A percentile compares a stretch with the other conserved stretches of the same genome.
These are phyloP conservation scores for Verticillium albo-atrum DNA, from an alignment of 2,329 filamentous ascomycete genomes.

Conservation along the genomic window DNA sequence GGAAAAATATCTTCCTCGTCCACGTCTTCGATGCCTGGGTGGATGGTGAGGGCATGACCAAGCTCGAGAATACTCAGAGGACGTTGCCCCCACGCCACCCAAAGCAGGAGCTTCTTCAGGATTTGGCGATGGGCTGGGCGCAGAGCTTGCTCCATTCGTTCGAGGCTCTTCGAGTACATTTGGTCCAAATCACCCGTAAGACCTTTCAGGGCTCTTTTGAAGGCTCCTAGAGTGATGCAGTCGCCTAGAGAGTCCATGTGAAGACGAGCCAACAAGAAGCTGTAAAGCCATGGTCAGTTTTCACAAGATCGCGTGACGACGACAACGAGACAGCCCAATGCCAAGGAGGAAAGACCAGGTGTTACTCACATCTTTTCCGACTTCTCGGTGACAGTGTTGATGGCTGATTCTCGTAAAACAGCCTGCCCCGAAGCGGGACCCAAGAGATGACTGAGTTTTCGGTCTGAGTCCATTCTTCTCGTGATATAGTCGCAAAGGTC, in stretches of 20 bases:
- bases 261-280: slow-evolving; percentile 1
- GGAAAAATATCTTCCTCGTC: slow-evolving; percentile 1
- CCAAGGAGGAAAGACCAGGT: not conserved
- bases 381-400: not conserved
- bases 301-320: too few relatives aligned
- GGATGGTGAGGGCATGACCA: not conserved
- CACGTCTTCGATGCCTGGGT: not conserved
- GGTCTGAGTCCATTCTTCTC: not conserved
- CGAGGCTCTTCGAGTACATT: slow-evolving; percentile 1
- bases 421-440: not conserved
- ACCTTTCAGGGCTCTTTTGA: not conserved
- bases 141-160: not conserved
- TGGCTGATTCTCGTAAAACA: not conserved
- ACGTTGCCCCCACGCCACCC: not conserved
- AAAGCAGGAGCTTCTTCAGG: slow-evolving; percentile 1
- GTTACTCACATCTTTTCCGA: not conserved
- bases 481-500: not conserved
- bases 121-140: not conserved
- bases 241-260: slow-evolving; percentile 1
- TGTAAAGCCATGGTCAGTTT: not conserved
- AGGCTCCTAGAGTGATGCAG: not conserved
- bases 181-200: not conserved
- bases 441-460: not conserved
- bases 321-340: not conserved
- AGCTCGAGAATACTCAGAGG: slow-evolving; percentile 1